Evolutionary conservation across 768 basidiomycete genomes (phyloP).

Genomic region (Daedaleopsis sinensis): DNA sequence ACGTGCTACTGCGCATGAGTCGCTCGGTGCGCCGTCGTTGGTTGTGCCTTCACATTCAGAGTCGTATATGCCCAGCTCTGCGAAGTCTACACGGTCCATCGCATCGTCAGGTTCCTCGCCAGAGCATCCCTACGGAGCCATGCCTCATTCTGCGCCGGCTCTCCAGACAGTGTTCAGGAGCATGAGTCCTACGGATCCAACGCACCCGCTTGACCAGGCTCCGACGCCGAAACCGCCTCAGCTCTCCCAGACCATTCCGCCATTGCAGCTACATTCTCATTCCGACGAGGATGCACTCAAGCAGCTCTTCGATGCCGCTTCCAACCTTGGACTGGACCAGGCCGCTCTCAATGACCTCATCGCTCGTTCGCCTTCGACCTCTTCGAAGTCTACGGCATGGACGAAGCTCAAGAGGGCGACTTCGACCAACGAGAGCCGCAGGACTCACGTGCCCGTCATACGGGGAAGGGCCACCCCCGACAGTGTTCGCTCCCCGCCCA

Average conservation of each 20-base stretch:
- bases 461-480: conserved; percentile 19
- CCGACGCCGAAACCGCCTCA: conserved; percentile 18
- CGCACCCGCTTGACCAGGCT: conserved; percentile 13
- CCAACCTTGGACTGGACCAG: conserved; percentile 75
- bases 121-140: conserved; percentile 10
- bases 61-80: conserved; percentile 7
- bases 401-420: conserved; percentile 46
- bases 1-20: conserved; percentile 22
- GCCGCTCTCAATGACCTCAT: conserved; percentile 70
- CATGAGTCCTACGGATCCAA: conserved; percentile 22
- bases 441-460: conserved; percentile 21
- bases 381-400: conserved; percentile 56
- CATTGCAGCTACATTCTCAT: not conserved
- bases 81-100: conserved; percentile 14
- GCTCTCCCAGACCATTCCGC: not conserved
- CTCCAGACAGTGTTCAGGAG: conserved; percentile 24
- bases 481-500: conserved; percentile 17
- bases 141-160: conserved; percentile 30
- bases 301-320: conserved; percentile 78
- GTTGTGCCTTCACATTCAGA: not conserved
- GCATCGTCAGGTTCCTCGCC: conserved; percentile 10
- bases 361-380: conserved; percentile 68
- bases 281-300: conserved; percentile 48
- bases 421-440: conserved; percentile 38
- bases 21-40: conserved; percentile 4